phyloP scores from a whole-genome alignment of 345 rosid genomes.

The Laguncularia racemosa region DNA sequence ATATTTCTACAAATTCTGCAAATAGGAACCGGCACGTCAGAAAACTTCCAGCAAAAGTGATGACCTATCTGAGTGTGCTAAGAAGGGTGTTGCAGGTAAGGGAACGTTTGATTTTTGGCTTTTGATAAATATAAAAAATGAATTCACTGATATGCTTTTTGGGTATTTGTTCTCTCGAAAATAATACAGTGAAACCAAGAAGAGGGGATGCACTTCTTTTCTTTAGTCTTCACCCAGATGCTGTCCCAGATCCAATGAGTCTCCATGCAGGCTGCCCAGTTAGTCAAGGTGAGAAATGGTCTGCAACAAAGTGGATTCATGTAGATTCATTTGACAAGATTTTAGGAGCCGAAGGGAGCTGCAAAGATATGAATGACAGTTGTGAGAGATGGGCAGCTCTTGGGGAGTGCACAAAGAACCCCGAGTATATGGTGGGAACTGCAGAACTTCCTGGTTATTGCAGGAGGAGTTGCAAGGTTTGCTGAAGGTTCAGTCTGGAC shows the following conservation, averaged over 20 bases:
- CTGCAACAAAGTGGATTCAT: slow-evolving; percentile 97
- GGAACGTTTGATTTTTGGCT: background rate
- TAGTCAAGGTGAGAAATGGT: slow-evolving; percentile 97
- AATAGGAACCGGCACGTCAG: slow-evolving; percentile 62
- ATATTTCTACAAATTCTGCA: background rate
- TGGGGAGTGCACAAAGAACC: slow-evolving; percentile 82
- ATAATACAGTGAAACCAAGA: slow-evolving; percentile 61
- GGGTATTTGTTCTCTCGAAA: slow-evolving; percentile 6
- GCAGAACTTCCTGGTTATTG: slow-evolving; percentile 73
- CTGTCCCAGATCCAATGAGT: slow-evolving; percentile 66
- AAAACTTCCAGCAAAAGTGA: slow-evolving; percentile 38
- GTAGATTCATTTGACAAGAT: slow-evolving; percentile 78
- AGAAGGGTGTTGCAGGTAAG: slow-evolving; percentile 87
- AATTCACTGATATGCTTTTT: background rate
- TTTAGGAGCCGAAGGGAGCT: slow-evolving; percentile 46
- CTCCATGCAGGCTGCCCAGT: slow-evolving; percentile 95
- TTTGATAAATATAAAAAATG: background rate
- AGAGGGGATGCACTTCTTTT: slow-evolving; percentile 89
- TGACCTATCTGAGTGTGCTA: slow-evolving; percentile 86
- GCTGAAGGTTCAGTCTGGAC: slow-evolving; percentile 26
- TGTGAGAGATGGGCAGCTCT: slow-evolving; percentile 92
- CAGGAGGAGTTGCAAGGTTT: slow-evolving; percentile 78
- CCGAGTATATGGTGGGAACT: slow-evolving; percentile 84
- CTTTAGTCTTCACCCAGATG: slow-evolving; percentile 73
- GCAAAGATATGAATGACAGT: slow-evolving; percentile 62